Conservation (phyloP, 805 yeast species). For the Metschnikowia amazonensis region DNA sequence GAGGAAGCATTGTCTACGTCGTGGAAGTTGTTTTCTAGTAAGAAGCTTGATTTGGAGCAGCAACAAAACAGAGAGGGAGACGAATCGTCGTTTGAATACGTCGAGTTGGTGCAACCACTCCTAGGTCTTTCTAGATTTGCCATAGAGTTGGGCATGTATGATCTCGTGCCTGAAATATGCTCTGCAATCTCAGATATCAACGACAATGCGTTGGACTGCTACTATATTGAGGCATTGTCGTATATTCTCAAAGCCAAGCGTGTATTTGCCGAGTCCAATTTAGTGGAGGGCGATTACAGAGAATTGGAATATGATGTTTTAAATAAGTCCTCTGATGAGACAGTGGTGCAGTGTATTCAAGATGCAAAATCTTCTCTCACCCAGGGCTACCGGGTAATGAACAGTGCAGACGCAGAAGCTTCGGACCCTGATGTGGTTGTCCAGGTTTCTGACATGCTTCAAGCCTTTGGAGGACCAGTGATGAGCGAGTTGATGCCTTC, state of each 20-base stretch:
- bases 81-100: slow-evolving; percentile 46
- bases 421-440: slow-evolving; percentile 56
- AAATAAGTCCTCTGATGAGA: slow-evolving; percentile 23
- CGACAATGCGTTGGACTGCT: slow-evolving; percentile 78
- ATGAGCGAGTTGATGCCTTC: slow-evolving; percentile 42
- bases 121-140: slow-evolving; percentile 69
- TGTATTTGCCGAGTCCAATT: slow-evolving; percentile 24
- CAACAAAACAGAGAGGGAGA: slow-evolving; percentile 29
- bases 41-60: slow-evolving; percentile 47
- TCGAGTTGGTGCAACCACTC: slow-evolving; percentile 71
- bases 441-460: slow-evolving; percentile 49
- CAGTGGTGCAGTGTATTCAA: slow-evolving; percentile 25
- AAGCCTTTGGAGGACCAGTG: slow-evolving; percentile 59
- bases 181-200: slow-evolving; percentile 68
- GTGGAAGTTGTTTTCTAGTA: slow-evolving; percentile 63
- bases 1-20: slow-evolving; percentile 58
- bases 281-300: slow-evolving; percentile 38
- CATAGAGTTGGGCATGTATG: slow-evolving; percentile 72
- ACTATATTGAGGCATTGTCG: slow-evolving; percentile 80
- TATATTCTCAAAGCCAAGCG: slow-evolving; percentile 45
- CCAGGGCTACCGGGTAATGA: slow-evolving; percentile 42
- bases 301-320: slow-evolving; percentile 28
- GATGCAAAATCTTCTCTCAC: slow-evolving; percentile 45
- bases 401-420: slow-evolving; percentile 36
- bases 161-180: slow-evolving; percentile 62